A percentile compares a stretch with the other conserved stretches of the same genome.
Evolutionary conservation across 805 yeast species (phyloP).

Genomic region (Komagataella mondaviorum): DNA sequence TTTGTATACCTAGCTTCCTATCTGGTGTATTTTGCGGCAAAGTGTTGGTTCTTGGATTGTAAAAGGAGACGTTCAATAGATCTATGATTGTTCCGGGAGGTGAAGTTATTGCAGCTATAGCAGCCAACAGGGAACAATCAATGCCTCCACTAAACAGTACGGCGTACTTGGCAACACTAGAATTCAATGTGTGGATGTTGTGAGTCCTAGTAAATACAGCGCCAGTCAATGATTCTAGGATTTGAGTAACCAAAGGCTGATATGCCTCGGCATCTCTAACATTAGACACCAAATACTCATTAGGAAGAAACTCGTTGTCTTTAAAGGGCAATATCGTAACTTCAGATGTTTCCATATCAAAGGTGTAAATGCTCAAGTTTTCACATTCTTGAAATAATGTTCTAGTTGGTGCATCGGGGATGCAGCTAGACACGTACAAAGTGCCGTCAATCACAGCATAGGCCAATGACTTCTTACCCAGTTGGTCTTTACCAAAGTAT

Average conservation of each 20-base stretch:
- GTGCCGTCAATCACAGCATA: conserved; percentile 22
- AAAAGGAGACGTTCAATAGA: conserved; percentile 85
- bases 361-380: conserved; percentile 35
- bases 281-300: conserved; percentile 6
- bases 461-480: conserved; percentile 72
- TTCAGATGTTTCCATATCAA: conserved; percentile 13
- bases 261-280: neutral
- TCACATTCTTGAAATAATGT: conserved; percentile 37
- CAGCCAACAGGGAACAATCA: conserved; percentile 79
- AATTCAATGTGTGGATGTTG: conserved; percentile 45
- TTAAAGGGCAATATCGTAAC: conserved; percentile 10
- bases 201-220: conserved; percentile 38
- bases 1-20: conserved; percentile 54
- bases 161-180: conserved; percentile 27
- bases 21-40: conserved; percentile 70
- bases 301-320: conserved; percentile 6
- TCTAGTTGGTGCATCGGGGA: conserved; percentile 17
- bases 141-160: conserved; percentile 89
- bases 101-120: conserved; percentile 25
- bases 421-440: conserved; percentile 33
- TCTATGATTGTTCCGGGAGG: conserved; percentile 34
- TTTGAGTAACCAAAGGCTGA: conserved; percentile 8
- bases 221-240: conserved; percentile 13
- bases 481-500: conserved; percentile 72
- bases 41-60: conserved; percentile 66